phyloP scores from a whole-genome alignment of 2,329 filamentous ascomycete genomes.

The Chrysosporium queenslandicum region DNA sequence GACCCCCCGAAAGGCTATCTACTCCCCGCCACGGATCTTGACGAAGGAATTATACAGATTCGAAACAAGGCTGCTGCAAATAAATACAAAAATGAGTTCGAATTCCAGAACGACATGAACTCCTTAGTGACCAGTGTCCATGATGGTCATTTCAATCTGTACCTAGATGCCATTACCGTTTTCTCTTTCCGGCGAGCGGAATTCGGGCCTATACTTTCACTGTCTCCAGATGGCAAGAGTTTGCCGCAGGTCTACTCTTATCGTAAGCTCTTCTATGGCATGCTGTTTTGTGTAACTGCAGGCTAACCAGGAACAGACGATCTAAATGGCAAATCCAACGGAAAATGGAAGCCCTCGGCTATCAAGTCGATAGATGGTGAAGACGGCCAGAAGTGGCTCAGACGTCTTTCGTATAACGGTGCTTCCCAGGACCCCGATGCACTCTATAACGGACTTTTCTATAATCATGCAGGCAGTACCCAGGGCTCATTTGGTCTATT shows the following conservation, averaged over 20 bases:
- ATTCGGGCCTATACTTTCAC: conserved; percentile 48
- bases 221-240: conserved; percentile 50
- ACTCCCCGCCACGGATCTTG: conserved; percentile 42
- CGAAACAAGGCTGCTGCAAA: conserved; percentile 34
- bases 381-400: conserved; percentile 23
- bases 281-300: not conserved
- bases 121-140: conserved; percentile 46
- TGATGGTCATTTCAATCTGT: conserved; percentile 47
- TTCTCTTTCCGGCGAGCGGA: conserved; percentile 47
- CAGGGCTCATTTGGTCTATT: conserved; percentile 9
- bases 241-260: conserved; percentile 46
- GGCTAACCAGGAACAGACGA: conserved; percentile 15
- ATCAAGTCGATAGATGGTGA: conserved; percentile 26
- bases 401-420: conserved; percentile 18
- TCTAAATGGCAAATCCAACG: conserved; percentile 12
- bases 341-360: conserved; percentile 21
- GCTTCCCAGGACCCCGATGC: conserved; percentile 25
- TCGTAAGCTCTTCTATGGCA: conserved; percentile 8
- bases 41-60: conserved; percentile 40
- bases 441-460: conserved; percentile 28
- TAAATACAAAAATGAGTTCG: conserved; percentile 45
- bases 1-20: conserved; percentile 45
- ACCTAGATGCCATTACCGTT: conserved; percentile 17
- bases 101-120: conserved; percentile 48
- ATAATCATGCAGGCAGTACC: conserved; percentile 11